Base-by-base conservation (phyloP, 495 filamentous ascomycete genomes). In the Aspergillus bridgeri region DNA sequence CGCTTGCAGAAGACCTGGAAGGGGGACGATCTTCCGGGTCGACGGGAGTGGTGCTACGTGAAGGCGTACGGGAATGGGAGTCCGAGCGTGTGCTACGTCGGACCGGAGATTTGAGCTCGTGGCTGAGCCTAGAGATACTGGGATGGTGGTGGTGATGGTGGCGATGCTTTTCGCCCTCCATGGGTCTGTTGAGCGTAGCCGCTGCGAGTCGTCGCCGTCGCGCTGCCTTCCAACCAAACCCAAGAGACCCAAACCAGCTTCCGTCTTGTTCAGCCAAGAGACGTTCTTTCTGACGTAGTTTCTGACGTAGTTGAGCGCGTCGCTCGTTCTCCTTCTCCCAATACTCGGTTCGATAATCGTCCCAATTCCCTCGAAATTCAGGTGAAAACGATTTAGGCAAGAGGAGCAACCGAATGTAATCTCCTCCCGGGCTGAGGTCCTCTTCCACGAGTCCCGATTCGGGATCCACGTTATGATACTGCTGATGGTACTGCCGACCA, bases 271-370 rank as follows among this genome's bases (percentile, higher is more conserved):
- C 81, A 6, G 88, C 87, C 24, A 89, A 65, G 55, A 86, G 83
- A 27, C 81, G 80, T 60, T 90, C 83, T 5, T 81, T 81, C 56
- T 83, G 79, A 50, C 82, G 80, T 21, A 94, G 67, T 64, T 87
- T 86, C 48, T 82, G 75, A 45, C 90, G 82, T 42, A 96, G 74
- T 48, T 88, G 69, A 5, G 85, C 81, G 15, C 94, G 89, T 3
- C 91, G 83, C 73, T 94, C 91, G 64, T 98, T 98, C 71, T 98
- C 95, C 58, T 85, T 86, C 62, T 96, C 94, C 94, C 94, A 98
- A 67, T 96, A 98, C 57, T 96, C 92, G 24, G 86, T 82, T 33
- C 95, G 81, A 70, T 93, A 98, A 4, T 91, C 70, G 64, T 98
- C 94, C 94, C 94, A 98, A 58, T 95, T 96, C 66, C 96, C 91